Percentiles rank a stretch among this genome's conserved stretches.
Conservation (phyloP, 306 rosid species). For the Phaseolus lunatus region DNA sequence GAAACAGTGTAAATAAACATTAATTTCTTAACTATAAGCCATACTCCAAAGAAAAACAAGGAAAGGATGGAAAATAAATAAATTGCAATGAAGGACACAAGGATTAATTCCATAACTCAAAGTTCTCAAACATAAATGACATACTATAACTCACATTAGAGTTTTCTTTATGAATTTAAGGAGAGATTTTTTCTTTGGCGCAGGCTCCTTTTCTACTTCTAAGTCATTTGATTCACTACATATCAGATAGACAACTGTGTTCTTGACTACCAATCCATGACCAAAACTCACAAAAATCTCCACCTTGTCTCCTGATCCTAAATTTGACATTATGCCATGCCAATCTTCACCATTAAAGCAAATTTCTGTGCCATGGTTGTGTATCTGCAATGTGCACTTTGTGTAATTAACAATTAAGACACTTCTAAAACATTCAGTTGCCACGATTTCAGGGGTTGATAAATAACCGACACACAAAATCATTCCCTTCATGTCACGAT, state of each 20-base stretch:
- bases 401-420: slow-evolving; percentile 36
- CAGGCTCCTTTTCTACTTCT: background rate
- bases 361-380: background rate
- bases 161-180: no score
- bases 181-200: no score
- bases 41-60: no score
- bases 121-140: no score
- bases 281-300: background rate
- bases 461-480: slow-evolving; percentile 33
- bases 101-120: no score
- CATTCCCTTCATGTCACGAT: slow-evolving; percentile 24
- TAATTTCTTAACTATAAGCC: no score
- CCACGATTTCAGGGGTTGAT: background rate
- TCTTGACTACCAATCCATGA: background rate
- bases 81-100: no score
- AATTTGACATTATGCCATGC: background rate
- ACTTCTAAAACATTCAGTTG: background rate
- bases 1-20: no score
- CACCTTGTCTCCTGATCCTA: background rate
- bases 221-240: background rate
- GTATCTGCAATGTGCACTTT: slow-evolving; percentile 12
- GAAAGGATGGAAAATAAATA: no score
- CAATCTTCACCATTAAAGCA: background rate
- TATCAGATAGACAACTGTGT: background rate
- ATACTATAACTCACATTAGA: no score